Conservation (phyloP, 352 stramenopile genomes). For the Pythium periplocum region DNA sequence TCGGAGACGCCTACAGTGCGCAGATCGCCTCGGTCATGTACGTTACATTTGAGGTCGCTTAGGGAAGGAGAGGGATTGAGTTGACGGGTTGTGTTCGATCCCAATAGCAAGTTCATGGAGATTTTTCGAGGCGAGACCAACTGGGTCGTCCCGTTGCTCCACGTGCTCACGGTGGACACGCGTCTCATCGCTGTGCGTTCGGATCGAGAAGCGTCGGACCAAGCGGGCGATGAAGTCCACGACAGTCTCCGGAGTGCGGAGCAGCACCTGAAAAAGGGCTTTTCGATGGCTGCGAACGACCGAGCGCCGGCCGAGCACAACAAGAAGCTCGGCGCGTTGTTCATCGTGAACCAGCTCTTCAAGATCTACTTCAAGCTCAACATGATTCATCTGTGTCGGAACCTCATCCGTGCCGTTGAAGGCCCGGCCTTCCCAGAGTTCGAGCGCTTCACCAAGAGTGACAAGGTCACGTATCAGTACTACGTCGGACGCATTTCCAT, state of each 20-base stretch:
- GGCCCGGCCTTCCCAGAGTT: constrained; percentile 74
- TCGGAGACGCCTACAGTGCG: constrained; percentile 50
- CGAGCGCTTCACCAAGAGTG: constrained; percentile 74
- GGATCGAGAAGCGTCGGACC: constrained; percentile 55
- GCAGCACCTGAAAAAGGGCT: constrained; percentile 84
- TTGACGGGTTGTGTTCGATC: background rate
- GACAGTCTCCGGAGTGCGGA: constrained; percentile 76
- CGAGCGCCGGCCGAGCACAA: constrained; percentile 70
- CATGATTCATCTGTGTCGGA: constrained; percentile 94
- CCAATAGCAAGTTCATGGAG: constrained; percentile 78
- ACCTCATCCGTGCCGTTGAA: constrained; percentile 87
- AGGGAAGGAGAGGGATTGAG: background rate
- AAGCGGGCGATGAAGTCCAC: constrained; percentile 66
- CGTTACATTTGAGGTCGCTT: constrained; percentile 13
- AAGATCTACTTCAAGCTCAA: constrained; percentile 96
- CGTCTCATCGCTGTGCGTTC: constrained; percentile 60
- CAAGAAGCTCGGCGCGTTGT: constrained; percentile 84
- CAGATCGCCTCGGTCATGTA: constrained; percentile 75
- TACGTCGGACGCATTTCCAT: constrained; percentile 95
- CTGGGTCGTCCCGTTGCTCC: constrained; percentile 81
- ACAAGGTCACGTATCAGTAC: constrained; percentile 95
- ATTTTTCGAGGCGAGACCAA: constrained; percentile 80
- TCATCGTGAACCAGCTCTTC: constrained; percentile 96
- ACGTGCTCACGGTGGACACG: constrained; percentile 77
- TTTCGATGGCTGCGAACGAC: constrained; percentile 82